Evolutionary conservation across 768 basidiomycete species (phyloP).

Genomic region (Xerocomellus intermedius): DNA sequence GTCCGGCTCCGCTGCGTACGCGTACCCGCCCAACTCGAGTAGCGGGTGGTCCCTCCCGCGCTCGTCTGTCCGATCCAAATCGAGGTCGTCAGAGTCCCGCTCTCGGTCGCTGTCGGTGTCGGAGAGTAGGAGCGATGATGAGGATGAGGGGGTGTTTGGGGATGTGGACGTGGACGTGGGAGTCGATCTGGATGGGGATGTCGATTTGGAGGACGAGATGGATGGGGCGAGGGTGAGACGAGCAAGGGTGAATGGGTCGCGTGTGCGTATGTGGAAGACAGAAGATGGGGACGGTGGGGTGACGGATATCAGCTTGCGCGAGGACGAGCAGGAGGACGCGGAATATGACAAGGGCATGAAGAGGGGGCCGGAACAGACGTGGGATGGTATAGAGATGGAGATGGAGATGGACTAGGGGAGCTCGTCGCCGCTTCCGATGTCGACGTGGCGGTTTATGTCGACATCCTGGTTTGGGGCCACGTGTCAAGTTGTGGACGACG

Average conservation of each 20-base stretch:
- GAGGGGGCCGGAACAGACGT: slow-evolving; percentile 24
- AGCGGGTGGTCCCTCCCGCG: slow-evolving; percentile 57
- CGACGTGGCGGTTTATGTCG: background rate
- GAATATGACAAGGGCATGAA: background rate
- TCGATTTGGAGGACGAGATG: background rate
- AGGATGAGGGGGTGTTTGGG: slow-evolving; percentile 6
- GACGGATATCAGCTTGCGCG: background rate
- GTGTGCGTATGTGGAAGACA: background rate
- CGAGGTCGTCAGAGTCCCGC: slow-evolving; percentile 35
- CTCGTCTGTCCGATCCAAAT: slow-evolving; percentile 47
- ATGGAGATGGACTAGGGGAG: slow-evolving; percentile 30
- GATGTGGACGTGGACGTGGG: background rate
- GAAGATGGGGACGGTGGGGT: background rate
- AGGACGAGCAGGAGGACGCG: background rate
- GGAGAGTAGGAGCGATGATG: slow-evolving; percentile 39
- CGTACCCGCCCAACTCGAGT: slow-evolving; percentile 22
- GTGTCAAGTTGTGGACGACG: background rate
- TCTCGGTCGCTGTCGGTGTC: slow-evolving; percentile 35
- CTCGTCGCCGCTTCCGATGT: background rate
- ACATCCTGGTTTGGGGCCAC: too few relatives aligned
- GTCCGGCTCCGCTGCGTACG: background rate
- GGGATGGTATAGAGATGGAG: slow-evolving; percentile 57
- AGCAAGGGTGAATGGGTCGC: background rate
- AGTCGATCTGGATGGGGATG: background rate
- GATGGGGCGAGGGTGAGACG: background rate